Base-by-base conservation (phyloP, 2,329 filamentous ascomycete genomes). In the Sporothrix variecibatus region DNA sequence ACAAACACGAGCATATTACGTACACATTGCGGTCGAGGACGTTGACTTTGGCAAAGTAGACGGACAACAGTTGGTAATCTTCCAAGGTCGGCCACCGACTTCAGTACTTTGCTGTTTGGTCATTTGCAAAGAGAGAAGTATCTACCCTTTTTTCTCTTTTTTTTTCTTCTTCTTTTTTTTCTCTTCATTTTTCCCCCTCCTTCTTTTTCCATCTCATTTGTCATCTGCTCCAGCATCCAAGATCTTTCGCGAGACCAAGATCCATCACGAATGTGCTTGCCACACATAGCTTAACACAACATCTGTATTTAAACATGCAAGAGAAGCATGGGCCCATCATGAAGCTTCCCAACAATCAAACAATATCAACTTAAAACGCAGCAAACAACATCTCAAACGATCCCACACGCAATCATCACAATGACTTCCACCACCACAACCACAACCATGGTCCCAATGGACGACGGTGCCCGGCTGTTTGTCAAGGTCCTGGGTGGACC, bases 401-500 rank as follows among this genome's bases (percentile, higher is more conserved):
- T 20, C 15, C 46, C 15, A n/a, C 46, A 34, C 34, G 5, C 4
- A 34, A 1, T 43, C 12, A 5, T 23, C 60, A 40, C 8, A 7
- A 64, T 64, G 60, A 23, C 60, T 38, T 62, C 58, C 2, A 28
- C n/a, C 64, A 20, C 38, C 38, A 23, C 46, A 26, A 12, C 38
- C 38, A 51, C 43, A 23, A 34, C 67, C 26, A 31, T 26, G 9
- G 67, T 70, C 46, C 23, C 28, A 6, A 70, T 70, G 67, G 67
- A 70, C 26, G 67, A 70, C 28, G 67, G 67, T 28, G 46, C 46
- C 17, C 43, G 28, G 3, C 46, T 70, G 6, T 56, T 51, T 31
- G 67, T 70, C 67, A 70, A 70, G 31, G 46, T 70, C 26, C 26
- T 70, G 23, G 67, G 67, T 28, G 46, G 46, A 12, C 60, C 60